Evolutionary conservation across 768 basidiomycete genomes (phyloP).

Genomic region (Rubroboletus pulcherrimus): DNA sequence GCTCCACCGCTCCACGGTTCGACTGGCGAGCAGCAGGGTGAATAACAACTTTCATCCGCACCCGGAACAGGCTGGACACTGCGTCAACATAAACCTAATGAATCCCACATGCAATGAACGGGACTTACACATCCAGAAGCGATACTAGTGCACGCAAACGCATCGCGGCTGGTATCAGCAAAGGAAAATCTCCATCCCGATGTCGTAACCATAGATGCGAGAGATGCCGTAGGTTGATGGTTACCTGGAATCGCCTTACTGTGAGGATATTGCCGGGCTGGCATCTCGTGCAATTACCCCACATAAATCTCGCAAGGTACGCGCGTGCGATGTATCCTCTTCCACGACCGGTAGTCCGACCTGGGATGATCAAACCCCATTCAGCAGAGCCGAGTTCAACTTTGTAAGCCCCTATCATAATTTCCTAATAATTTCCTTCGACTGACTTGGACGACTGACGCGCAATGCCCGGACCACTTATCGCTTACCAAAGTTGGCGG

Average conservation of each 20-base stretch:
- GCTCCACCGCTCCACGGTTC: not conserved
- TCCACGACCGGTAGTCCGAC: slow-evolving; percentile 19
- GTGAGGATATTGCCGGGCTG: not conserved
- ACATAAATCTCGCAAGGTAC: slow-evolving; percentile 12
- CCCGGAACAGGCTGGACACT: slow-evolving; percentile 11
- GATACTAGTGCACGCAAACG: slow-evolving; percentile 19
- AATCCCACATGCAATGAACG: not conserved
- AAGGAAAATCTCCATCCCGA: slow-evolving; percentile 18
- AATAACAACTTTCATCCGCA: not conserved
- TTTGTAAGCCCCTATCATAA: no score
- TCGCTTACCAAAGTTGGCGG: slow-evolving; percentile 18
- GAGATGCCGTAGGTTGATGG: slow-evolving; percentile 21
- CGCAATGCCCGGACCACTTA: not conserved
- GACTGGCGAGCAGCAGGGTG: not conserved
- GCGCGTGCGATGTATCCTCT: slow-evolving; percentile 6
- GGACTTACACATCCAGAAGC: slow-evolving; percentile 15
- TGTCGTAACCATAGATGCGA: slow-evolving; percentile 7
- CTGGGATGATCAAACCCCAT: slow-evolving; percentile 8
- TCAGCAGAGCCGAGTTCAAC: no score
- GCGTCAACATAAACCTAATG: not conserved
- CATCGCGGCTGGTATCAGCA: slow-evolving; percentile 11
- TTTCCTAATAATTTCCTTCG: not conserved
- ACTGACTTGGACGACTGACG: not conserved
- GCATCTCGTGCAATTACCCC: not conserved
- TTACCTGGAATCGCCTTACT: not conserved